Evolutionary conservation across 2,329 filamentous ascomycete species (phyloP), one percentile per base, ranked within the genome.

Genomic region (Aspergillus sp.): DNA sequence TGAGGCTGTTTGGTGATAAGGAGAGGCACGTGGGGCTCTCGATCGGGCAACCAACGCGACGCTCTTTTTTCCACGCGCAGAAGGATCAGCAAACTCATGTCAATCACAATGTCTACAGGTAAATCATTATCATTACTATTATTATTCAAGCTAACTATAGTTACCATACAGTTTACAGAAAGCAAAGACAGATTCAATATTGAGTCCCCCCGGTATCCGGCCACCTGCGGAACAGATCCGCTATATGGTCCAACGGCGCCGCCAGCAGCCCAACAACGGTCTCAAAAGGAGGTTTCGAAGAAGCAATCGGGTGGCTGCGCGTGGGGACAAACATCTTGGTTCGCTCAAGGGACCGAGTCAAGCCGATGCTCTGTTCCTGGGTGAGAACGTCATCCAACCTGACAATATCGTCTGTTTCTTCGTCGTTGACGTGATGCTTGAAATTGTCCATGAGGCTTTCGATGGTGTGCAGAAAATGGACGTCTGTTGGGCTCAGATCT

Each of bases 221-320:
- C 45, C 79, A 82, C 56, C 74, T 76, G 26, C 72, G 60, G 49
- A 80, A 77, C 12, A 78, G 41, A 54, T 82, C 77, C 27, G 62
- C 62, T 29, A 82, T 44, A 43, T 69, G 71, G 53, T 82, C 79
- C 12, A 82, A 64, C 0, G 78, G 78, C 9, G 77, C 76, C 0
- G 74, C 62, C 60, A 82, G 44, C 19, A 82, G 50, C 0, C 75
- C 77, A 47, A 70, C 70, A 0, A 69, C 75, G 0, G 72, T 76
- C 65, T 82, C 77, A 45, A 79, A 80, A 0, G 74, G 74, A 6
- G 76, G 76, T 33, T 70, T 70, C 44, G 76, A 68, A 0, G 72
- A 72, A 5, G 72, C 69, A n/a, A 52, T 63, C 0, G 74, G 75
- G 52, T 79, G 76, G 37, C 69, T 73, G 19, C 72, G 68, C 1